Conservation (phyloP, 2,329 filamentous ascomycete genomes). For the Penicillium sp. region DNA sequence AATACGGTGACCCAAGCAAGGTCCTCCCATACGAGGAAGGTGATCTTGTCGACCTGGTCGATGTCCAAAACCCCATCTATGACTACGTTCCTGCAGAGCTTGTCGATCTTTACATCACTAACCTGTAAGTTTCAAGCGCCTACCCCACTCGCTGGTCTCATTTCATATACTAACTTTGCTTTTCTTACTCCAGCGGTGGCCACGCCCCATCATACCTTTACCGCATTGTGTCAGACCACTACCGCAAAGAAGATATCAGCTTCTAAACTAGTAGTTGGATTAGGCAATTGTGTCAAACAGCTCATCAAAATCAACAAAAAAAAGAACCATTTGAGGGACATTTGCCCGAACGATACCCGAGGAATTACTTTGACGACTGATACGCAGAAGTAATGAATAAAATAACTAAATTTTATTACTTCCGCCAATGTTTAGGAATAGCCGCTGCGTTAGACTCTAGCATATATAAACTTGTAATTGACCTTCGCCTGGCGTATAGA, state of each 20-base stretch:
- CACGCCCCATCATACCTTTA: slow-evolving; percentile 58
- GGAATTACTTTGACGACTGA: slow-evolving; percentile 16
- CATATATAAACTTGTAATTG: not conserved
- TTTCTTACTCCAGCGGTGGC: slow-evolving; percentile 42
- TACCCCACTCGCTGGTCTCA: not conserved
- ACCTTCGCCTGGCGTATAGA: not conserved
- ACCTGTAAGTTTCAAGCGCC: slow-evolving; percentile 51
- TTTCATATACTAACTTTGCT: slow-evolving; percentile 11
- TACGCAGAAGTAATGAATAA: slow-evolving; percentile 11
- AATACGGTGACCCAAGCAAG: slow-evolving; percentile 72
- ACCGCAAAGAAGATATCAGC: slow-evolving; percentile 54
- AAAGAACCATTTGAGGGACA: slow-evolving; percentile 2
- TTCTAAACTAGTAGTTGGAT: slow-evolving; percentile 22
- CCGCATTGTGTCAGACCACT: slow-evolving; percentile 58
- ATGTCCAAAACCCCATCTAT: slow-evolving; percentile 68
- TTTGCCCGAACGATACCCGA: slow-evolving; percentile 19
- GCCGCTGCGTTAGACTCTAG: not conserved
- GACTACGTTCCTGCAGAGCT: slow-evolving; percentile 73
- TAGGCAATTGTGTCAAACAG: not conserved
- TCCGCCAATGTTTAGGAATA: not conserved
- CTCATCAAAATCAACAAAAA: slow-evolving; percentile 1
- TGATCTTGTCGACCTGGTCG: slow-evolving; percentile 65
- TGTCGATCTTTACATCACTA: slow-evolving; percentile 59
- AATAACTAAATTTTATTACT: not conserved
- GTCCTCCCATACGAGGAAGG: slow-evolving; percentile 72